Evolutionary conservation across 2,329 filamentous ascomycete species (phyloP).

Genomic region (Xylaria arbuscula): DNA sequence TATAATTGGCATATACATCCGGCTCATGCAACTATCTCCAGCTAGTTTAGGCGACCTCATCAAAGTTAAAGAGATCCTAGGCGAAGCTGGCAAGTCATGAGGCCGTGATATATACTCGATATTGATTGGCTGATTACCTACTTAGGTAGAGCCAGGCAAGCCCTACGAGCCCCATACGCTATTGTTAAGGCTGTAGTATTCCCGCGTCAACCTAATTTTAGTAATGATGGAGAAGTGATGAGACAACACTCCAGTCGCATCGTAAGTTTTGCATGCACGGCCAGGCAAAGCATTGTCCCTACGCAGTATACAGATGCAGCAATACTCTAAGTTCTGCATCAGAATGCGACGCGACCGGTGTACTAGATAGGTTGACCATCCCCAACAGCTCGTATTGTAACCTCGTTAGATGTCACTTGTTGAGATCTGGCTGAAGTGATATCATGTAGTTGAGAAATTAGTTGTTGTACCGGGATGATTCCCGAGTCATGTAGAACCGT

Average conservation of each 20-base stretch:
- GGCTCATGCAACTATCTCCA: neutral
- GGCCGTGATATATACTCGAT: neutral
- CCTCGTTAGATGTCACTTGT: conserved; percentile 6
- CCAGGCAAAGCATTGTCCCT: conserved; percentile 16
- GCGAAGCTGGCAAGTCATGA: conserved; percentile 3
- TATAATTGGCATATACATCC: neutral
- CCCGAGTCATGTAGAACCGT: conserved; percentile 4
- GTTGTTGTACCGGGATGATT: neutral
- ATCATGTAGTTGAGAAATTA: conserved; percentile 14
- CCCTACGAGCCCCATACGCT: conserved; percentile 33
- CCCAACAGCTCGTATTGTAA: conserved; percentile 5
- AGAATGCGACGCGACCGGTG: conserved; percentile 24
- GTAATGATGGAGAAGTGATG: conserved; percentile 22
- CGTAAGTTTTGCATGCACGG: conserved; percentile 31
- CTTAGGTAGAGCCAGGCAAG: conserved; percentile 10
- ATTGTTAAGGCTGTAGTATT: conserved; percentile 35
- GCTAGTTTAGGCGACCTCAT: neutral
- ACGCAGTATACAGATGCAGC: conserved; percentile 17
- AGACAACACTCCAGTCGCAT: conserved; percentile 24
- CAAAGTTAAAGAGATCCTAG: neutral
- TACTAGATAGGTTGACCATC: conserved; percentile 1
- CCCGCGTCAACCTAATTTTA: conserved; percentile 25
- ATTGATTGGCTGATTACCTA: neutral
- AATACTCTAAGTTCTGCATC: conserved; percentile 14
- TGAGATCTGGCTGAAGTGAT: conserved; percentile 3